phyloP scores from a whole-genome alignment of 352 stramenopile genomes.

The Peronosclerospora sorghi region DNA sequence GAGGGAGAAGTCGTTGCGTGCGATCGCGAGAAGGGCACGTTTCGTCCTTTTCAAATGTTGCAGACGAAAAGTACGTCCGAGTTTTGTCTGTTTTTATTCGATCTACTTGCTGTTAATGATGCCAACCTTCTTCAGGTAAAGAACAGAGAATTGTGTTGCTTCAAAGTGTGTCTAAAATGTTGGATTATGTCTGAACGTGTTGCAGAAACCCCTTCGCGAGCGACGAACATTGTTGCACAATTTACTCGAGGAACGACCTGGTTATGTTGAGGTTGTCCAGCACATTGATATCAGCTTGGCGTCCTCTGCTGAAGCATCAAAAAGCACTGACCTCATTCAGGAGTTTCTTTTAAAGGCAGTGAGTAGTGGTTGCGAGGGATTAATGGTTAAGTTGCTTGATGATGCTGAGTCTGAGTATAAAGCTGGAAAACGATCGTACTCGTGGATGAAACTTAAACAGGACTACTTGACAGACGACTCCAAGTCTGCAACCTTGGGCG shows the following conservation, averaged over 20 bases:
- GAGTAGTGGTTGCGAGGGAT: slow-evolving; percentile 52
- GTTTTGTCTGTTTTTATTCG: slow-evolving; percentile 74
- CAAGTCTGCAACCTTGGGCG: background rate
- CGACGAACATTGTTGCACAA: slow-evolving; percentile 29
- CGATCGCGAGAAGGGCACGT: slow-evolving; percentile 30
- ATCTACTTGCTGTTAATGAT: slow-evolving; percentile 48
- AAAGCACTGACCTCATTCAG: slow-evolving; percentile 12
- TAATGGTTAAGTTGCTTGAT: slow-evolving; percentile 70
- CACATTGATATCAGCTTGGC: slow-evolving; percentile 31
- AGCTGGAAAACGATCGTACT: slow-evolving; percentile 56
- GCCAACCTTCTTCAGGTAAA: slow-evolving; percentile 35
- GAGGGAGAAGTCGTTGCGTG: slow-evolving; percentile 72
- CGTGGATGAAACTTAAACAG: slow-evolving; percentile 82
- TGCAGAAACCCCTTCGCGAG: slow-evolving; percentile 29
- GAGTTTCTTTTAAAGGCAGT: slow-evolving; percentile 41
- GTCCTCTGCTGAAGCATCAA: background rate
- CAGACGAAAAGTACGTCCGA: slow-evolving; percentile 62
- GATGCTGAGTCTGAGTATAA: slow-evolving; percentile 42
- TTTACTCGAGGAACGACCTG: slow-evolving; percentile 21
- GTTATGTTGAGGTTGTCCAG: slow-evolving; percentile 57
- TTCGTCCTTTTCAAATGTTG: slow-evolving; percentile 70
- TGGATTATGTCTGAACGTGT: background rate
- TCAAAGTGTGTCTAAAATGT: background rate
- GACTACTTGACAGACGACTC: slow-evolving; percentile 48
- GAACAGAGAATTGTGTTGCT: background rate